Evolutionary conservation across 2,329 filamentous ascomycete species (phyloP), one percentile per base, ranked within the genome.

Genomic region (Arthrobotrys sinensis): DNA sequence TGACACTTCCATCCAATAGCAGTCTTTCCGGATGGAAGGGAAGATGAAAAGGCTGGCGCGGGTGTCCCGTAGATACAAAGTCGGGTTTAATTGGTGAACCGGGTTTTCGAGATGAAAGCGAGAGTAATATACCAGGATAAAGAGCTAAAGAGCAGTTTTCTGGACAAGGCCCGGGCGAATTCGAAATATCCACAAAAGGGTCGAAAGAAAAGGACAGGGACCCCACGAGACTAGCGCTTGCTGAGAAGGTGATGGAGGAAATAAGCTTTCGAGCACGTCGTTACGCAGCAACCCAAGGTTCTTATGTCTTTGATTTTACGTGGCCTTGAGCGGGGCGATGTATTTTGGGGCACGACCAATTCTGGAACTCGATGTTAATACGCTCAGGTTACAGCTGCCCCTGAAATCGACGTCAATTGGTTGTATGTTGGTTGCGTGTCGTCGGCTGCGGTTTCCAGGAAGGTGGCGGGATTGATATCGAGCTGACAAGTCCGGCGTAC

Each of bases 111-210:
- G 57, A 34, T 65, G 57, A 65, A 66, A 72, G 57, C 69, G 69
- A 73, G 69, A 72, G 68, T 66, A 60, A 66, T 66, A 73, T 73
- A 60, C 68, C 43, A 38, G 67, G 53, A 19, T 67, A 70, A 62
- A 72, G 55, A 40, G 55, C 69, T 52, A 72, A 72, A 65, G 69
- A 72, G 69, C 14, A 36, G 21, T 24, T 66, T 73, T 66, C 40
- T 40, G 50, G 55, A 12, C 43, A 40, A n/a, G 32, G 5, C 53
- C 50, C 40, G n/a, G 38, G 11, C 40, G 32, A 21, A 62, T 19
- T 55, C 6, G 52, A 48, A 36, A 63, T 57, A 32, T 50, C 60
- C 60, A 36, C 14, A 64, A 48, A 24, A 28, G 24, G 24, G 24
- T 28, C 24, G 24, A 28, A 28, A 28, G 24, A 28, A 36, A 50